phyloP scores from a whole-genome alignment of 2,329 filamentous ascomycete species.

The Decorospora gaudefroyi region DNA sequence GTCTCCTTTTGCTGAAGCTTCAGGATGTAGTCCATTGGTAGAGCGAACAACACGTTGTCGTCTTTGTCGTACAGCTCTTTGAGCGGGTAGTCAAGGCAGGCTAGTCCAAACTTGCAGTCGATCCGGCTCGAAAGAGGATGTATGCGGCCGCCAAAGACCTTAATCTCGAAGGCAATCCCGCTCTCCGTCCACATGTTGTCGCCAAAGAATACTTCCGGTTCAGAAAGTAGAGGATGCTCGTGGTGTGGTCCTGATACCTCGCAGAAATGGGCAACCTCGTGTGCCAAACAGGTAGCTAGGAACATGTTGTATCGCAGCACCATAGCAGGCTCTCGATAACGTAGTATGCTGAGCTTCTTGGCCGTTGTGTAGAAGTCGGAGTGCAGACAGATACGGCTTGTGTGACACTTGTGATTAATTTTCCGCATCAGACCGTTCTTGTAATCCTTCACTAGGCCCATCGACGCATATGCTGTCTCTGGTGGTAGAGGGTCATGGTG shows the following conservation, averaged over 20 bases:
- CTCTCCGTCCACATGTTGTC: constrained; percentile 50
- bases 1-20: constrained; percentile 47
- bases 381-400: constrained; percentile 47
- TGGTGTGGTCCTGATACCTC: constrained; percentile 47
- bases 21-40: constrained; percentile 49
- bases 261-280: constrained; percentile 50
- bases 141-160: constrained; percentile 47
- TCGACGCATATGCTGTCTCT: constrained; percentile 46
- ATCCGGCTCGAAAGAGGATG: constrained; percentile 47
- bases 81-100: constrained; percentile 44
- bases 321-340: constrained; percentile 48
- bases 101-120: constrained; percentile 47
- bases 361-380: constrained; percentile 50
- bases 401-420: constrained; percentile 44
- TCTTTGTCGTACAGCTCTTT: constrained; percentile 46
- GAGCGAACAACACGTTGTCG: constrained; percentile 45
- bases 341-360: constrained; percentile 45
- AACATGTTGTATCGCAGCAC: constrained; percentile 50
- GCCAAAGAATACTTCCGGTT: constrained; percentile 47
- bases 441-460: constrained; percentile 47
- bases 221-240: constrained; percentile 41
- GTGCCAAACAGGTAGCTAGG: constrained; percentile 45
- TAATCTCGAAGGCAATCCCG: constrained; percentile 48
- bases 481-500: constrained; percentile 44
- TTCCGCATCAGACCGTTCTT: constrained; percentile 45